Evolutionary conservation across 2,329 filamentous ascomycete species (phyloP).

Genomic region (Apiospora kogelbergensis): DNA sequence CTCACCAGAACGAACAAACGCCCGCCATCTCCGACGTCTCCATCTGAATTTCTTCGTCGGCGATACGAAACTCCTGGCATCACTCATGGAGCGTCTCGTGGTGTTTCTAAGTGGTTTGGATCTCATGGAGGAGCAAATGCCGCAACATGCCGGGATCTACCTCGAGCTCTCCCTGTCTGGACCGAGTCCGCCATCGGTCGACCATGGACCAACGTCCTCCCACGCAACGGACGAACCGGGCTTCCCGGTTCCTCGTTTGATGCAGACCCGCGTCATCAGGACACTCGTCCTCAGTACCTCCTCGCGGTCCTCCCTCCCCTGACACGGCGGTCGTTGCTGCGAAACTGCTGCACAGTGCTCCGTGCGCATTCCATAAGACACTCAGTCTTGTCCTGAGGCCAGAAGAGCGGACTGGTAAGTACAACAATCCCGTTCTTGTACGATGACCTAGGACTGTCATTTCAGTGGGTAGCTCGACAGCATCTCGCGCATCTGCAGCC

Average conservation of each 20-base stretch:
- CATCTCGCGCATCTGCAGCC: no score
- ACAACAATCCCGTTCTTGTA: no score
- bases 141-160: neutral
- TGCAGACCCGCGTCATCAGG: neutral
- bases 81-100: neutral
- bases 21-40: neutral
- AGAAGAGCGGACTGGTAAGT: neutral
- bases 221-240: no score
- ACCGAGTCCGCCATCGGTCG: neutral
- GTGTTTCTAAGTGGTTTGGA: neutral
- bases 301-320: no score
- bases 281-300: no score
- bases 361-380: neutral
- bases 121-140: neutral
- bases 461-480: no score
- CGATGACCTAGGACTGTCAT: no score
- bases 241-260: neutral
- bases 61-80: neutral
- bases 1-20: neutral
- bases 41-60: neutral
- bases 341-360: no score
- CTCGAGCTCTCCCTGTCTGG: neutral
- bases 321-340: no score
- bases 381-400: neutral
- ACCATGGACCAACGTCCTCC: neutral